These are phyloP conservation scores for Nelumbo lutea DNA, from an alignment of 164 flowering plant species.

Conservation along the genomic window DNA sequence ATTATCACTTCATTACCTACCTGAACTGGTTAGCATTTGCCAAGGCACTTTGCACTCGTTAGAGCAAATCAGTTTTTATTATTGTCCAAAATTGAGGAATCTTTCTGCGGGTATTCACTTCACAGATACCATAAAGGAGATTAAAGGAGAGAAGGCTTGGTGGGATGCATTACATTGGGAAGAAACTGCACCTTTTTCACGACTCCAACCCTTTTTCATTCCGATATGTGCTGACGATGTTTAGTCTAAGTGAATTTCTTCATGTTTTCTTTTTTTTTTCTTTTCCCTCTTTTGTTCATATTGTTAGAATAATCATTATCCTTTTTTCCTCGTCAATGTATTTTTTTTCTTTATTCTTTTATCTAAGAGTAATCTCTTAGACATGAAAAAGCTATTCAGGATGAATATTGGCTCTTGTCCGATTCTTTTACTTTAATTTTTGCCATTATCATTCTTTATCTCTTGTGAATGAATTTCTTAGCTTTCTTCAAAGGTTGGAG, in stretches of 20 bases:
- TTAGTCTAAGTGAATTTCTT: neutral
- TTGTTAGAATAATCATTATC: no score
- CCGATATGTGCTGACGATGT: neutral
- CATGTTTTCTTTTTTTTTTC: no score
- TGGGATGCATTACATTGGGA: conserved; percentile 1
- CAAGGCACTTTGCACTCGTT: neutral
- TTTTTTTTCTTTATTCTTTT: no score
- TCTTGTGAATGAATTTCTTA: no score
- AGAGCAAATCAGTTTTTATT: neutral
- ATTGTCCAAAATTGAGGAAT: neutral
- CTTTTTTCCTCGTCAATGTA: no score
- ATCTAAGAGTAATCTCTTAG: no score
- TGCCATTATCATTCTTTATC: no score
- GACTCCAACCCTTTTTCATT: neutral
- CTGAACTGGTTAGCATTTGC: neutral
- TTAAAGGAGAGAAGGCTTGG: conserved; percentile 3
- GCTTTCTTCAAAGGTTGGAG: no score
- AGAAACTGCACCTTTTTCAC: neutral
- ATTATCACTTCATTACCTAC: neutral
- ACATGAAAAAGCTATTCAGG: no score
- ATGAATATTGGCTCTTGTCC: no score
- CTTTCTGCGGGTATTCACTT: neutral
- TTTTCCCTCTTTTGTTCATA: no score
- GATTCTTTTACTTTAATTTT: no score
- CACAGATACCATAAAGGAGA: neutral